These are phyloP conservation scores for Lactuca sativa DNA, from an alignment of 129 eudicot genomes.

Conservation along the genomic window DNA sequence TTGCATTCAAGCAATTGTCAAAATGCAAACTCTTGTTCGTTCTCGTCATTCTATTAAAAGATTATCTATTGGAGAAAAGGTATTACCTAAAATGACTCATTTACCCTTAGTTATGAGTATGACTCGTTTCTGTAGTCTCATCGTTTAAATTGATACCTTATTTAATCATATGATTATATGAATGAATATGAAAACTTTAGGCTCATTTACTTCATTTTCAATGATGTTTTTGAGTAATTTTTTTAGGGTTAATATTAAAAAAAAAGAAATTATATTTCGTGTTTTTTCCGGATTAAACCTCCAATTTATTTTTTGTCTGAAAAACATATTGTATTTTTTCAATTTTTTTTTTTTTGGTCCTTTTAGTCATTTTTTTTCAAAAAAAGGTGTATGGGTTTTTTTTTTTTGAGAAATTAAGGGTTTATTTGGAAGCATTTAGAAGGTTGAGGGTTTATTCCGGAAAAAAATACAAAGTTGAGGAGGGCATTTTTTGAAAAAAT, in stretches of 20 bases:
- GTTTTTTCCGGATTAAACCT: too few species aligned
- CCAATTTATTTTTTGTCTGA: too few species aligned
- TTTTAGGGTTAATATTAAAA: background rate
- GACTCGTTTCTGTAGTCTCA: slow-evolving; percentile 1
- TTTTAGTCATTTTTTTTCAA: too few species aligned
- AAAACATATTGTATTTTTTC: too few species aligned
- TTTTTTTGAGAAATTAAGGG: too few species aligned
- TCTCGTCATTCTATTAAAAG: slow-evolving; percentile 51
- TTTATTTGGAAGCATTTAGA: too few species aligned
- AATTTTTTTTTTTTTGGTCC: too few species aligned
- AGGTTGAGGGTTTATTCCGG: too few species aligned
- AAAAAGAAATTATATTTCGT: background rate
- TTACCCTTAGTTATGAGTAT: background rate
- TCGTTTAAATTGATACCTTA: background rate
- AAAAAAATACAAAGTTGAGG: too few species aligned
- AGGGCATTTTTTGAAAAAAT: too few species aligned
- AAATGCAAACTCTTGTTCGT: slow-evolving; percentile 78
- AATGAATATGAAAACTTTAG: background rate
- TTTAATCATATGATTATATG: background rate
- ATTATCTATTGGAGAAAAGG: slow-evolving; percentile 26
- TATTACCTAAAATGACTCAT: background rate
- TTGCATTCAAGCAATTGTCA: slow-evolving; percentile 77
- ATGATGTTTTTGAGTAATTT: slow-evolving; percentile 1
- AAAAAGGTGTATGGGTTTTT: too few species aligned
- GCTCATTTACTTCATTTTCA: background rate